Base-by-base conservation (phyloP, 1,284 basidiomycete genomes). In the Stygiomarasmius scandens region DNA sequence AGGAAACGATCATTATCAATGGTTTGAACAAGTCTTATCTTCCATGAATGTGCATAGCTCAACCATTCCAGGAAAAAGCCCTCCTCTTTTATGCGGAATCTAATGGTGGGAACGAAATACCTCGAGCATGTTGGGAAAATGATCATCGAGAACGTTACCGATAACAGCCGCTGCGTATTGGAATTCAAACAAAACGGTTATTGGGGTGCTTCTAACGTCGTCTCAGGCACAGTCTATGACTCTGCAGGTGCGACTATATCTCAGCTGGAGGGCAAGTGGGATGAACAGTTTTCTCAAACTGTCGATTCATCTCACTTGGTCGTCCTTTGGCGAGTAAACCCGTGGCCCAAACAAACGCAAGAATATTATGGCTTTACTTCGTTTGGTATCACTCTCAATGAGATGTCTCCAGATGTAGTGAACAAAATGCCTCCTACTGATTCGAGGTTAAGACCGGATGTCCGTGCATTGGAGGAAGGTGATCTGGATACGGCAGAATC, bases 61-160 rank as follows among this genome's bases (percentile, higher is more conserved):
- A 32, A n/a, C 29, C 43, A 43, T 53, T 22, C 4, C 64, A 93
- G 90, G 92, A 87, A 83, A 51, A 90, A 90, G 61, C 93, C 93
- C 0, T 93, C 91, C 1, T 92, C 90, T 1, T 95, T 94, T 71
- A 87, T 95, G 79, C 79, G 93, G 60, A 95, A 95, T 71, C 77
- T 96, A 57, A 87, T 95, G 84, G 87, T 93, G 71, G 93, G 93
- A 22, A 90, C 90, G 19, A 95, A 95, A 67, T 96, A 95, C 70
- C 80, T 96, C 36, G 93, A 95, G 71, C 87, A 93, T 70, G 77
- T 83, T 59, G 86, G 93, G 61, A 82, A 87, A 70, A 83, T 93
- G 83, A 81, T 78, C 20, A 85, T 96, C 48, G 81, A 83, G 61
- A 92, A 92, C 63, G 76, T 71, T 2, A 74, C 74, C 20, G 82